Conservation (phyloP, 2,329 filamentous ascomycete species). For the Cordyceps fumosorosea region DNA sequence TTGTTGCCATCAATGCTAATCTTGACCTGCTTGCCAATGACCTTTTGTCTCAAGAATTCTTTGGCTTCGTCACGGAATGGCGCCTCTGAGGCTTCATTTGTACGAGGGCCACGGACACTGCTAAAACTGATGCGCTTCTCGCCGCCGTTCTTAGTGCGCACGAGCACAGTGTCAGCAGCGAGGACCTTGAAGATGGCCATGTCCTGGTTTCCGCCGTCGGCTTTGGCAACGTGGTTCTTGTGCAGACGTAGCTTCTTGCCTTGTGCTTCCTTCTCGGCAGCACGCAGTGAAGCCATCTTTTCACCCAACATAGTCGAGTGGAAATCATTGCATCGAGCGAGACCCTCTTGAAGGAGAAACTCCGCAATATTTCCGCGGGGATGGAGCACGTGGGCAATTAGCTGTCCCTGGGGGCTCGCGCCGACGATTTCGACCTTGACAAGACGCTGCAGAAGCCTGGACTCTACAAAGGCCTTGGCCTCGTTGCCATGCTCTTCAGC, state of each 20-base stretch:
- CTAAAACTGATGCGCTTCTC: slow-evolving; percentile 91
- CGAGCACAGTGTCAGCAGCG: slow-evolving; percentile 80
- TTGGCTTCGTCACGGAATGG: slow-evolving; percentile 91
- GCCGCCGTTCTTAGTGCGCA: slow-evolving; percentile 74
- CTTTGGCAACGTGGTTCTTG: slow-evolving; percentile 71
- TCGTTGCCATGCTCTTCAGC: slow-evolving; percentile 89
- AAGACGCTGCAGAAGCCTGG: slow-evolving; percentile 76
- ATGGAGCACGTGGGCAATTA: slow-evolving; percentile 84
- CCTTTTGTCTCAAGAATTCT: slow-evolving; percentile 85
- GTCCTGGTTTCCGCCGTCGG: slow-evolving; percentile 61
- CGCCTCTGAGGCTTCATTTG: slow-evolving; percentile 76
- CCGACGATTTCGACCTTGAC: slow-evolving; percentile 80
- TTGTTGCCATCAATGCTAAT: slow-evolving; percentile 86
- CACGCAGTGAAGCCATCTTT: slow-evolving; percentile 78
- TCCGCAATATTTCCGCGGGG: slow-evolving; percentile 88
- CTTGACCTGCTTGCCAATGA: slow-evolving; percentile 94
- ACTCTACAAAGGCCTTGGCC: slow-evolving; percentile 80
- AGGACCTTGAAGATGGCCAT: slow-evolving; percentile 80
- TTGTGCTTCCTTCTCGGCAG: slow-evolving; percentile 82
- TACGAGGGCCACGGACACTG: slow-evolving; percentile 89
- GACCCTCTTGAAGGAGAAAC: slow-evolving; percentile 80
- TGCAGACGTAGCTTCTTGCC: slow-evolving; percentile 71
- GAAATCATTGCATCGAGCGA: slow-evolving; percentile 90
- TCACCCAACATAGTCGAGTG: slow-evolving; percentile 87
- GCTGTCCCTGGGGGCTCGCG: slow-evolving; percentile 79